Conservation (phyloP, 768 basidiomycete genomes). For the Suillus occidentalis region DNA sequence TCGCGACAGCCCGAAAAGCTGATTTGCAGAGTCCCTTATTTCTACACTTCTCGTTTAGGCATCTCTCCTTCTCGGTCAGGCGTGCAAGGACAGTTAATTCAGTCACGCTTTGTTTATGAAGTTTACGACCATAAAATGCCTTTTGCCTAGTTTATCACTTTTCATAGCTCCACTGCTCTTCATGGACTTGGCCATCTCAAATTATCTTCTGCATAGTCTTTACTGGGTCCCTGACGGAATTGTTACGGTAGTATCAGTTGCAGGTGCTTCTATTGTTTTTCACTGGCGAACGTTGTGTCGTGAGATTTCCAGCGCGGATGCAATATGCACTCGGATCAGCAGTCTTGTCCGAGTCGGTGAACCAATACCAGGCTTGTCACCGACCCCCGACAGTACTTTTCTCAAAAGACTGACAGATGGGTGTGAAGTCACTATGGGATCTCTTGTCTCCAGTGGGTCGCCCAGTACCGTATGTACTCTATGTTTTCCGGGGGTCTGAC, state of each 20-base stretch:
- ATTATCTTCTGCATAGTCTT: constrained; percentile 20
- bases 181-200: constrained; percentile 20
- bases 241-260: constrained; percentile 10
- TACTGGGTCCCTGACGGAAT: constrained; percentile 1
- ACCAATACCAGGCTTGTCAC: neutral
- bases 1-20: constrained; percentile 28
- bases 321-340: neutral
- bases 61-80: neutral
- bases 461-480: constrained; percentile 75
- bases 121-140: constrained; percentile 8
- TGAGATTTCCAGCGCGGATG: neutral
- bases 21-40: constrained; percentile 5
- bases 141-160: constrained; percentile 16
- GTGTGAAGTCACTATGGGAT: constrained; percentile 96
- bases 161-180: constrained; percentile 15
- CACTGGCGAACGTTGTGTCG: neutral
- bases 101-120: constrained; percentile 5
- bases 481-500: neutral
- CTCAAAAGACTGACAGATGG: constrained; percentile 51
- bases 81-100: constrained; percentile 10
- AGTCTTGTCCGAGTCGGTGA: neutral
- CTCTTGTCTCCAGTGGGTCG: constrained; percentile 91
- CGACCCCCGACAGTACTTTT: neutral
- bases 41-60: neutral
- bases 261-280: constrained; percentile 10